phyloP scores from a whole-genome alignment of 108 stramenopile genomes.

The Cyclotella sp. region DNA sequence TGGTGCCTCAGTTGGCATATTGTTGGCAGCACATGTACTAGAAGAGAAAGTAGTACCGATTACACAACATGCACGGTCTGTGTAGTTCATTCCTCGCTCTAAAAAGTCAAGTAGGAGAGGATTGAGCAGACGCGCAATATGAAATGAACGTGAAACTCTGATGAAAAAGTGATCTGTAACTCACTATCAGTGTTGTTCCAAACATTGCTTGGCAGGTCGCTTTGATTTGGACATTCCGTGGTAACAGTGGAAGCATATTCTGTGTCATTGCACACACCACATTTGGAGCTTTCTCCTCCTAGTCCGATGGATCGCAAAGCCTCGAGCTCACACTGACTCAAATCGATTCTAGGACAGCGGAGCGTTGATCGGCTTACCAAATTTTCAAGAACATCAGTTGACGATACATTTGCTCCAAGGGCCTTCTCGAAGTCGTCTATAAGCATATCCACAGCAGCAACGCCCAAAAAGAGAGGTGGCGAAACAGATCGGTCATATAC shows the following conservation, averaged over 20 bases:
- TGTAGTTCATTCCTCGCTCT: constrained; percentile 8
- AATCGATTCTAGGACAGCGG: constrained; percentile 41
- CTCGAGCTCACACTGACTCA: constrained; percentile 39
- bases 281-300: constrained; percentile 37
- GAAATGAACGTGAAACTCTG: too few relatives aligned
- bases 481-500: constrained; percentile 55
- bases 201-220: constrained; percentile 26
- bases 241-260: constrained; percentile 25
- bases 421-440: constrained; percentile 38
- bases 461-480: constrained; percentile 38
- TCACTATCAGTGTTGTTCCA: constrained; percentile 42
- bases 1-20: too few relatives aligned
- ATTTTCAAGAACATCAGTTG: constrained; percentile 33
- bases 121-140: too few relatives aligned
- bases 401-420: constrained; percentile 28
- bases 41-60: background rate
- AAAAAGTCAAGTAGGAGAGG: too few relatives aligned
- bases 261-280: constrained; percentile 33
- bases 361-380: constrained; percentile 44
- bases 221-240: constrained; percentile 16
- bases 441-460: constrained; percentile 33
- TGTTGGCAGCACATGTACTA: too few relatives aligned
- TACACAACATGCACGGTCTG: constrained; percentile 35
- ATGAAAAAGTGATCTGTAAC: background rate
- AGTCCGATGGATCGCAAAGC: constrained; percentile 33